Base-by-base conservation (phyloP, 2,329 filamentous ascomycete species). In the Onygenales sp. region DNA sequence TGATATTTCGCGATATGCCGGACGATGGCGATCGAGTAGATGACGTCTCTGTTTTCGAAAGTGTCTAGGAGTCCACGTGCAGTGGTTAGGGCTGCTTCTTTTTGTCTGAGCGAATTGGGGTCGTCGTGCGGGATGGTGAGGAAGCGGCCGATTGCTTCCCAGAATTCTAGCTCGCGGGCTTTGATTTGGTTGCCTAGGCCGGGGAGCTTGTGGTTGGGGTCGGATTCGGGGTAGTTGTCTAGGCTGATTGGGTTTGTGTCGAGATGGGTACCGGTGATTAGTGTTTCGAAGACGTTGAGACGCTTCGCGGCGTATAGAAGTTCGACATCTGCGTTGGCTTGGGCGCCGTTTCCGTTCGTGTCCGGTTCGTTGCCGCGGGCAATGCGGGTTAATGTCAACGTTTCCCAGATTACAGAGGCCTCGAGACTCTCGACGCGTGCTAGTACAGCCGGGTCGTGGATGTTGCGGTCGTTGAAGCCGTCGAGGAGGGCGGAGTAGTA, bases 1-100 rank as follows among this genome's bases (percentile, higher is more conserved):
- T 59, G 56, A 17, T 56, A 80, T 34, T 83, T 82, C 45, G 86
- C 84, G 49, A 90, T 77, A 57, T 91, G 83, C 31, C 89, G 83
- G 13, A 87, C 83, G 52, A 95, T 82, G 7, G 87, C 88, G 59
- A 95, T 85, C 0, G 88, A 93, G 70, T 95, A 95, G 53, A 96
- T 81, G 14, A 95, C 85, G 66, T 96, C 90, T 51, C 91, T 83
- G 63, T 92, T 93, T 71, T 96, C 91, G 27, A 85, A 81, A 47
- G 86, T 86, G 60, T 89, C 86, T 10, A 95, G 77, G 21, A 92
- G 76, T 53, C 78, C 78, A 34, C 88, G 83, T 67, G 89, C 81
- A 50, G 78, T 77, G 4, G 69, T 70, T 33, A 95, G 73, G 1
- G 82, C 79, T 31, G 83, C 78, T 51, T 90, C 85, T 37, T 88